phyloP scores from a whole-genome alignment of 768 basidiomycete genomes.

The Auricularia auricula-judae region DNA sequence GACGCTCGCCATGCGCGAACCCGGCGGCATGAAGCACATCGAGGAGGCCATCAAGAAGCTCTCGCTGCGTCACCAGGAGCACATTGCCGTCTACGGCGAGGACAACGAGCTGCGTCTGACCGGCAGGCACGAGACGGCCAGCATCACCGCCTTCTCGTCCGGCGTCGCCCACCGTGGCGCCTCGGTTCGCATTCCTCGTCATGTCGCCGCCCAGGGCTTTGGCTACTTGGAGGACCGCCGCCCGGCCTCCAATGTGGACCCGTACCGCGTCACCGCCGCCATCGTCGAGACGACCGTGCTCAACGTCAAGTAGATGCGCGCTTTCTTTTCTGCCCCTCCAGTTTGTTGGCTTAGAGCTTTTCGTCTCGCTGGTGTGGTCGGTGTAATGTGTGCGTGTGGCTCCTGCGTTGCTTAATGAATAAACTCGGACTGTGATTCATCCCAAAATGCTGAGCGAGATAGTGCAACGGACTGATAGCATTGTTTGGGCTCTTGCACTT shows the following conservation, averaged over 20 bases:
- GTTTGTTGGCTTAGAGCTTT: neutral
- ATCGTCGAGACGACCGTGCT: constrained; percentile 74
- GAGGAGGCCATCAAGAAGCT: constrained; percentile 92
- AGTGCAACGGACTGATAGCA: no score
- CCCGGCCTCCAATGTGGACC: constrained; percentile 96
- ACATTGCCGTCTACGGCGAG: constrained; percentile 96
- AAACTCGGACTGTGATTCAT: no score
- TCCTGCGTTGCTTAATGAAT: no score
- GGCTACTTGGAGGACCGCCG: constrained; percentile 96
- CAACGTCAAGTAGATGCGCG: constrained; percentile 7
- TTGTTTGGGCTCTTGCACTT: no score
- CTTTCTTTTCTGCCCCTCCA: neutral
- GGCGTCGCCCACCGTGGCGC: constrained; percentile 98
- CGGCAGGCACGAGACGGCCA: constrained; percentile 94
- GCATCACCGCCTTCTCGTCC: constrained; percentile 82
- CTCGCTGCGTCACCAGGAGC: constrained; percentile 79
- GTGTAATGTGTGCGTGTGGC: no score
- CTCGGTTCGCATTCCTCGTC: constrained; percentile 90
- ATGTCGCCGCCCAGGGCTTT: constrained; percentile 84
- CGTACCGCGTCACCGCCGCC: constrained; percentile 87
- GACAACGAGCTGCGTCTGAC: constrained; percentile 96
- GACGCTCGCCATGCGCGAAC: constrained; percentile 88
- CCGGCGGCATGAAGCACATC: constrained; percentile 86
- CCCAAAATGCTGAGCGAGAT: no score
- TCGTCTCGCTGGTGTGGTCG: no score